Evolutionary conservation across 148 eudicot species (phyloP).

Genomic region (Vaccinium darrowii): DNA sequence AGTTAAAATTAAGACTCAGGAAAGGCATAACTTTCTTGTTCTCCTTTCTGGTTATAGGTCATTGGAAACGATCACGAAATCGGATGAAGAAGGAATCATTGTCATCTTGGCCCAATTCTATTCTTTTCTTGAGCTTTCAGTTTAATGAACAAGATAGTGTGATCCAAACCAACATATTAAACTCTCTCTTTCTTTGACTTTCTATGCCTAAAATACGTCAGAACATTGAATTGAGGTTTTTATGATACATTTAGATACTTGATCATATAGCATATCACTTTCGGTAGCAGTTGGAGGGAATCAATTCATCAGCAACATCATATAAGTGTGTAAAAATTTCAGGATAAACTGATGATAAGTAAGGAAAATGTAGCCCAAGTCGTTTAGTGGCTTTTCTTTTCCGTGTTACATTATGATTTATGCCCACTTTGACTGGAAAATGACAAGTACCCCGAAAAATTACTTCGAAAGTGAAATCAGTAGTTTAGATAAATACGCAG

Average conservation of each 20-base stretch:
- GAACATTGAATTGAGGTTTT: neutral
- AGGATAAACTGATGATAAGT: neutral
- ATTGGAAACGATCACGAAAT: neutral
- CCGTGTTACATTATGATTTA: neutral
- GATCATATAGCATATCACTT: neutral
- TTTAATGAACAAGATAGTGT: neutral
- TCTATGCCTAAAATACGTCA: neutral
- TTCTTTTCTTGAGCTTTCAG: neutral
- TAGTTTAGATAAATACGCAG: too few relatives aligned
- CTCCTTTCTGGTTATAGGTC: slow-evolving; percentile 4
- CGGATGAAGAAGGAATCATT: neutral
- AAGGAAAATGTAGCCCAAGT: neutral
- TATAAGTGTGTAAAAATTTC: neutral
- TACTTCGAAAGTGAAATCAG: too few relatives aligned
- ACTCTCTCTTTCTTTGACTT: neutral
- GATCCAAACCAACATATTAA: neutral
- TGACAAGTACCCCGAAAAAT: too few relatives aligned
- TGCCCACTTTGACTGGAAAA: neutral
- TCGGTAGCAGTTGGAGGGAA: slow-evolving; percentile 3
- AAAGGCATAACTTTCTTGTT: slow-evolving; percentile 11
- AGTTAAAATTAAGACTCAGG: neutral
- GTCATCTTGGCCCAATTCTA: neutral
- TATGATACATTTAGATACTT: neutral
- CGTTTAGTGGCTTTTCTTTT: neutral
- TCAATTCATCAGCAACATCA: neutral